Percentiles rank a stretch among this genome's conserved stretches.
These are phyloP conservation scores for Monosporascus sp. DNA, from an alignment of 2,329 filamentous ascomycete genomes.

Conservation along the genomic window DNA sequence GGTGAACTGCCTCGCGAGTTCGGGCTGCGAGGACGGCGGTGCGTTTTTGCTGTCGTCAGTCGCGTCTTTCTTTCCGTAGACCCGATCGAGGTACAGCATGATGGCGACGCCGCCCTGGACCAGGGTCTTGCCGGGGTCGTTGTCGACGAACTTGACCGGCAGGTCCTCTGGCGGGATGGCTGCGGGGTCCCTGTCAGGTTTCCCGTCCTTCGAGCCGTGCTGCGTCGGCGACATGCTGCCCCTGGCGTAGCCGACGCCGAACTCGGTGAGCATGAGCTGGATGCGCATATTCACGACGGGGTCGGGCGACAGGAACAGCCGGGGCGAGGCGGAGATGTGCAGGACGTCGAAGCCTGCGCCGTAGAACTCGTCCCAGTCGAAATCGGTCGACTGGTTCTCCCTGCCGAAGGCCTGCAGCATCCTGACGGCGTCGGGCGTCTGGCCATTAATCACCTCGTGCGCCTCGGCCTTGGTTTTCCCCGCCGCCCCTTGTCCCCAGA, in stretches of 20 bases:
- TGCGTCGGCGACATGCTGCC: constrained; percentile 27
- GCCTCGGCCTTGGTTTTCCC: constrained; percentile 60
- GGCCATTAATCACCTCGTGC: constrained; percentile 61
- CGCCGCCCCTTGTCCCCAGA: constrained; percentile 90
- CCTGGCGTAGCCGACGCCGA: constrained; percentile 38
- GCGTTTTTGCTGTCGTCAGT: constrained; percentile 4
- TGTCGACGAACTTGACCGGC: constrained; percentile 49
- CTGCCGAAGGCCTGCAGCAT: constrained; percentile 76
- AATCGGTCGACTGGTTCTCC: constrained; percentile 71
- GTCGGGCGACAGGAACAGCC: constrained; percentile 46
- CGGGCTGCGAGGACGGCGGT: constrained; percentile 15
- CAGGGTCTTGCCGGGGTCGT: constrained; percentile 40
- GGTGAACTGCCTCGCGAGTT: constrained; percentile 32
- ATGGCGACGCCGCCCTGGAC: constrained; percentile 47
- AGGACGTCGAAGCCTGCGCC: constrained; percentile 80
- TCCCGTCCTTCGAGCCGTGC: constrained; percentile 21
- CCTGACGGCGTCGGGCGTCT: constrained; percentile 56
- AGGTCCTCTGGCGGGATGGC: constrained; percentile 13
- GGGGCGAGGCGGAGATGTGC: constrained; percentile 50
- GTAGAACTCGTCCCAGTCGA: constrained; percentile 72
- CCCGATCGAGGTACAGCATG: constrained; percentile 55
- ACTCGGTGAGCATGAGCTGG: constrained; percentile 43
- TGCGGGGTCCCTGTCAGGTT: constrained; percentile 5
- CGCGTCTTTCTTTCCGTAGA: constrained; percentile 33
- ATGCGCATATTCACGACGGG: constrained; percentile 43